phyloP scores from a whole-genome alignment of 176 grass and related monocot species.

The Hsuehochloa calcarea region DNA sequence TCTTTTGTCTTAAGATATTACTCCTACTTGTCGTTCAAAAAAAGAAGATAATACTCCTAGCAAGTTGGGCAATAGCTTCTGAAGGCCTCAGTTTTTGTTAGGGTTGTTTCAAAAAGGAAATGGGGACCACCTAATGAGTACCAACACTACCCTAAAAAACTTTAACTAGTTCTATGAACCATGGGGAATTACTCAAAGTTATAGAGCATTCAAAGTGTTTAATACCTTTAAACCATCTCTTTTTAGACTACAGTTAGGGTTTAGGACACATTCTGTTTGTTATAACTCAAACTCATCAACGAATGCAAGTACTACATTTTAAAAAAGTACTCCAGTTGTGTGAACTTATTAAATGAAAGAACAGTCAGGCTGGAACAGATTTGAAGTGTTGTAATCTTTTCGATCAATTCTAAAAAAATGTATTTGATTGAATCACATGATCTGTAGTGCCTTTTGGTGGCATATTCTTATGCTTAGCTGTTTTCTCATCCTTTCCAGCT shows the following conservation, averaged over 20 bases:
- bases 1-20: background rate
- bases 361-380: background rate
- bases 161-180: background rate
- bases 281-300: background rate
- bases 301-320: background rate
- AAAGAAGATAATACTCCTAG: background rate
- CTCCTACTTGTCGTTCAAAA: background rate
- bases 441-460: conserved; percentile 7
- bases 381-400: background rate
- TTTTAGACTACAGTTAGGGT: background rate
- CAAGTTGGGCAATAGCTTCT: background rate
- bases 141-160: background rate
- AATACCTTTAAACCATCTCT: background rate
- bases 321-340: background rate
- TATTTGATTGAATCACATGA: background rate
- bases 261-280: background rate
- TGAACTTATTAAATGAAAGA: background rate
- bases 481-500: conserved; percentile 49
- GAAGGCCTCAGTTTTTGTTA: background rate
- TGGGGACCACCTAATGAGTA: background rate
- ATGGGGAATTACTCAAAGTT: background rate
- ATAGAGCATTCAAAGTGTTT: background rate
- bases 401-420: too few species aligned
- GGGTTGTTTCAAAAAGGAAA: background rate
- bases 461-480: conserved; percentile 23